phyloP scores from a whole-genome alignment of 2,329 filamentous ascomycete species.

The Arthrobotrys iridis region DNA sequence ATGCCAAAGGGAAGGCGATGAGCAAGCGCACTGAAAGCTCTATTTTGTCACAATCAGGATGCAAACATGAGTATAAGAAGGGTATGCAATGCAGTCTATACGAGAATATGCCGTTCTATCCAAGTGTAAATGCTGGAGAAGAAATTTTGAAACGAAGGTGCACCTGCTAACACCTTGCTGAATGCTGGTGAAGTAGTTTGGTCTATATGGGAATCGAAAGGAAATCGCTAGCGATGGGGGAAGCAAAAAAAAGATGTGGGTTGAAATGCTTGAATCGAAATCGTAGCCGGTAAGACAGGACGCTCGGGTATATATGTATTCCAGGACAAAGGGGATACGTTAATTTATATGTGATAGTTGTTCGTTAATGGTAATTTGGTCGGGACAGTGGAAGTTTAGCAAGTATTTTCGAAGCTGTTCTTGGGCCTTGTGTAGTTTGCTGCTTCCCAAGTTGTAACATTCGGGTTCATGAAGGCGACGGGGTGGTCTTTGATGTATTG shows the following conservation, averaged over 20 bases:
- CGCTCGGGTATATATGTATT: constrained; percentile 20
- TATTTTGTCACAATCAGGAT: too few relatives aligned
- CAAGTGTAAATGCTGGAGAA: background rate
- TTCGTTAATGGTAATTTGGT: background rate
- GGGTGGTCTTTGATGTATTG: constrained; percentile 66
- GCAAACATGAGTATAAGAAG: too few relatives aligned
- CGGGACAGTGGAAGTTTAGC: constrained; percentile 1
- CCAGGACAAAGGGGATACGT: constrained; percentile 24
- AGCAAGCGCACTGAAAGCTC: too few relatives aligned
- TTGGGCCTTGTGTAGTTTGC: constrained; percentile 46
- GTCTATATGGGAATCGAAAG: constrained; percentile 26
- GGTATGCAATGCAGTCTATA: too few relatives aligned
- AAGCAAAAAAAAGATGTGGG: background rate
- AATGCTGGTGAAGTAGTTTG: background rate
- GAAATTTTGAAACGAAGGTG: background rate
- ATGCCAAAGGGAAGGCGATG: too few relatives aligned
- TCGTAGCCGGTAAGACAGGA: background rate
- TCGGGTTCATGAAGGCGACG: constrained; percentile 65
- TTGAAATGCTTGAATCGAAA: constrained; percentile 1
- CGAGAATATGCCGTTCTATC: too few relatives aligned
- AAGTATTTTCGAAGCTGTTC: constrained; percentile 52
- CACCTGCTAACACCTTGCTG: background rate
- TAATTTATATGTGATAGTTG: background rate
- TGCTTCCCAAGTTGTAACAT: constrained; percentile 62
- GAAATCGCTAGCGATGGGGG: constrained; percentile 12